Evolutionary conservation across 176 grass and related monocot species (phyloP), one percentile per base, ranked within the genome.

Genomic region (Carex scoparia): DNA sequence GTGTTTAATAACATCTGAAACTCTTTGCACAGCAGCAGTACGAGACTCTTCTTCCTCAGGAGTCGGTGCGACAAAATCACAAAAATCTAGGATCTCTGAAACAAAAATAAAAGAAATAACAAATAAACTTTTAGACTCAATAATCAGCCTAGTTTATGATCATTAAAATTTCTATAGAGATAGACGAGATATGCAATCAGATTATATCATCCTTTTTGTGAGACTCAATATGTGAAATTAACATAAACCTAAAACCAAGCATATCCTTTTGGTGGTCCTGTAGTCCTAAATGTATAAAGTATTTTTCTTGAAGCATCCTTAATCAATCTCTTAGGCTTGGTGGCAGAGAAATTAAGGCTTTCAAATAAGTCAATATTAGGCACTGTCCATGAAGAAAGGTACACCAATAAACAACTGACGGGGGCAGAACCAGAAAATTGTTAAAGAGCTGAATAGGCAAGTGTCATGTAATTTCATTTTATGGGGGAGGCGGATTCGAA

Each of bases 11-110:
- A 99, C 90, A 85, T 95, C 84, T 14, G 88, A 92, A 85, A 99
- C 89, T 85, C 88, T 84, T 69, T 89, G 62, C 66, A 94, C 90
- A 89, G 93, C 93, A 87, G 88, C 81, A 85, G 88, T 65, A 4
- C 97, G 90, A 81, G 91, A 99, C 84, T 90, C 92, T 86, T 94
- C 87, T 85, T 99, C 97, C 86, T 96, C 93, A 48, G 88, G 74
- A 83, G 97, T 96, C 48, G 97, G 91, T 42, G 93, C 90, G 15
- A 99, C 85, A 81, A 99, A 96, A 51, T 91, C 75, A 65, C 91
- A 94, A 61, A 96, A 99, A 90, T 99, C 91, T 55, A 99, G 86
- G 66, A 99, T 96, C 86, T 99, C 93, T 99, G 90, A 67, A 90
- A 78, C 4, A 89, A 55, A 89, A 73, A 89, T 38, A 65, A 18